Conservation (phyloP, 768 basidiomycete genomes). For the Podaxis sp. region DNA sequence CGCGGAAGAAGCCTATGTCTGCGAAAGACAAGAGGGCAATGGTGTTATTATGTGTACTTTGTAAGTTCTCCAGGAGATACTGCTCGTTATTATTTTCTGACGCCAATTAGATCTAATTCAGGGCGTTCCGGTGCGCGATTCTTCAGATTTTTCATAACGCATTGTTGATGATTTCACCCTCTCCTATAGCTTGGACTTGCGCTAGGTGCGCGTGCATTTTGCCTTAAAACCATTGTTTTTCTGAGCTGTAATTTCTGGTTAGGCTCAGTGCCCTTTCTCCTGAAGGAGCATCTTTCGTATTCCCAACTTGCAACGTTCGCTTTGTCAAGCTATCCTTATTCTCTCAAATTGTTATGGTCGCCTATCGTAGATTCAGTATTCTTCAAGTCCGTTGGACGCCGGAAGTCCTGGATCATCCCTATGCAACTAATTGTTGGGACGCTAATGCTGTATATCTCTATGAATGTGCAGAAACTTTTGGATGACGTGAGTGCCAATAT, state of each 20-base stretch:
- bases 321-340: constrained; percentile 92
- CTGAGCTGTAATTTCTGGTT: constrained; percentile 11
- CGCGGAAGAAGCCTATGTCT: constrained; percentile 51
- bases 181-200: constrained; percentile 78
- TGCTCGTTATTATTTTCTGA: constrained; percentile 14
- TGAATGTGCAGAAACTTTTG: constrained; percentile 73
- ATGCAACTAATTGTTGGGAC: constrained; percentile 91
- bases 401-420: constrained; percentile 99
- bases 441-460: constrained; percentile 77
- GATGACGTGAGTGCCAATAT: constrained; percentile 57
- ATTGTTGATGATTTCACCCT: not conserved
- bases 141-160: constrained; percentile 13
- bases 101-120: constrained; percentile 65
- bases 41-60: constrained; percentile 81
- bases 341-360: constrained; percentile 95
- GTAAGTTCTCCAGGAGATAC: constrained; percentile 45
- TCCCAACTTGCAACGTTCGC: constrained; percentile 95
- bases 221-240: constrained; percentile 1
- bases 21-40: constrained; percentile 82
- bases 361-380: constrained; percentile 95
- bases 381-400: constrained; percentile 77
- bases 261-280: constrained; percentile 96
- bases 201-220: constrained; percentile 51
- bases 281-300: constrained; percentile 94
- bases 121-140: constrained; percentile 78